Percentiles rank a stretch among this genome's conserved stretches.
Conservation (phyloP, 768 basidiomycete species). For the Lactarius pseudohatsudake region DNA sequence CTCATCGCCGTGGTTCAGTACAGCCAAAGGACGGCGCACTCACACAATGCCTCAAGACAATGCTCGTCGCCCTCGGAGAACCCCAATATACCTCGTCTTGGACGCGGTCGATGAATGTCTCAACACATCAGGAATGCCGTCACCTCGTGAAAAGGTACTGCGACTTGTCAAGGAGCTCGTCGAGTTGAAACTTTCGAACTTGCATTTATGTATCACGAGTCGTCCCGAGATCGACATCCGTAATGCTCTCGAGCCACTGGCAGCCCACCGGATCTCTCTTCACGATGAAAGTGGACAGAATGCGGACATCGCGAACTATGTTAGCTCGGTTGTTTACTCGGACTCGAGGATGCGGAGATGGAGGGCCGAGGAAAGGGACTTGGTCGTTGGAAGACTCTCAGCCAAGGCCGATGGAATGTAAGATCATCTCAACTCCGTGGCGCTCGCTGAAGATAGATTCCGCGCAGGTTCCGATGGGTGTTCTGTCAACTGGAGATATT, state of each 20-base stretch:
- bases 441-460: too few relatives aligned
- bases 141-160: neutral
- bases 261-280: neutral
- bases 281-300: neutral
- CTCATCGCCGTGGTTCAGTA: neutral
- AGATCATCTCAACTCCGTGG: neutral
- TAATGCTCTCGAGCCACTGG: neutral
- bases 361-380: neutral
- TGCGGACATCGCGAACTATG: neutral
- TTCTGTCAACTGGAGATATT: too few relatives aligned
- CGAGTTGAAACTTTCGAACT: neutral
- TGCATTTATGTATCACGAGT: neutral
- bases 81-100: neutral
- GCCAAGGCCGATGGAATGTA: conserved; percentile 3
- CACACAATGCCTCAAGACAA: conserved; percentile 1
- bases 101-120: conserved; percentile 4
- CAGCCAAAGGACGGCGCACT: neutral
- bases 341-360: neutral
- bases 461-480: too few relatives aligned
- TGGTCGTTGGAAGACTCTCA: neutral
- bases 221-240: neutral
- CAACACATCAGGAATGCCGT: neutral
- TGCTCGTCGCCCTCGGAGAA: neutral
- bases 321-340: neutral
- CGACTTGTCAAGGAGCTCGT: neutral